These are phyloP conservation scores for Orychophragmus violaceus DNA, from an alignment of 345 rosid genomes.

Conservation along the genomic window DNA sequence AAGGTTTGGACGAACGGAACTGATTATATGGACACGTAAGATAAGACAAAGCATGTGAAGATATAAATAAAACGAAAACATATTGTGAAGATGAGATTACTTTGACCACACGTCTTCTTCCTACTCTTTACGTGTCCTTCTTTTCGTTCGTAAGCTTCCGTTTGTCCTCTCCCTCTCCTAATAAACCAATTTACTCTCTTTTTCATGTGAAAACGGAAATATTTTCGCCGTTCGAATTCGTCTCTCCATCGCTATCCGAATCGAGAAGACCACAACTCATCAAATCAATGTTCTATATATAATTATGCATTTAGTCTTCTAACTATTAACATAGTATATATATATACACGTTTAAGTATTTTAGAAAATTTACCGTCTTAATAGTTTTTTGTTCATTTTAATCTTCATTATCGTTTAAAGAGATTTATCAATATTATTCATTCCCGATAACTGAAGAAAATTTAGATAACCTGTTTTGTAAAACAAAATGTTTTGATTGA, in stretches of 20 bases:
- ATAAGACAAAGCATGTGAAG: conserved; percentile 18
- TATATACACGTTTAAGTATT: neutral
- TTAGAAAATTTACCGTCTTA: neutral
- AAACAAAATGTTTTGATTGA: neutral
- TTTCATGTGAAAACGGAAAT: neutral
- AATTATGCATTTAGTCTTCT: neutral
- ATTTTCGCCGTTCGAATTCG: neutral
- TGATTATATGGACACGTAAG: conserved; percentile 19
- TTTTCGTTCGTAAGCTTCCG: conserved; percentile 21
- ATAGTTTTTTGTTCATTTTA: no score
- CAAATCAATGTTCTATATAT: neutral
- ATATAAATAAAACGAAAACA: conserved; percentile 21
- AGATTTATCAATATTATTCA: neutral
- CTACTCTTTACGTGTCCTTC: conserved; percentile 20
- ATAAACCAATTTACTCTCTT: neutral
- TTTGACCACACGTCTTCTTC: conserved; percentile 22
- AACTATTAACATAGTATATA: no score
- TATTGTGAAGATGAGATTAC: conserved; percentile 17
- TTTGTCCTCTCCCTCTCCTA: neutral
- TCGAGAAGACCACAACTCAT: conserved; percentile 3
- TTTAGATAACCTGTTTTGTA: neutral
- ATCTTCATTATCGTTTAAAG: neutral
- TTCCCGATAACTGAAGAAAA: neutral
- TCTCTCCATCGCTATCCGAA: conserved; percentile 9
- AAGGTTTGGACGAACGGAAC: neutral